phyloP scores from a whole-genome alignment of 2,329 filamentous ascomycete genomes.

The Albifimbria verrucaria region DNA sequence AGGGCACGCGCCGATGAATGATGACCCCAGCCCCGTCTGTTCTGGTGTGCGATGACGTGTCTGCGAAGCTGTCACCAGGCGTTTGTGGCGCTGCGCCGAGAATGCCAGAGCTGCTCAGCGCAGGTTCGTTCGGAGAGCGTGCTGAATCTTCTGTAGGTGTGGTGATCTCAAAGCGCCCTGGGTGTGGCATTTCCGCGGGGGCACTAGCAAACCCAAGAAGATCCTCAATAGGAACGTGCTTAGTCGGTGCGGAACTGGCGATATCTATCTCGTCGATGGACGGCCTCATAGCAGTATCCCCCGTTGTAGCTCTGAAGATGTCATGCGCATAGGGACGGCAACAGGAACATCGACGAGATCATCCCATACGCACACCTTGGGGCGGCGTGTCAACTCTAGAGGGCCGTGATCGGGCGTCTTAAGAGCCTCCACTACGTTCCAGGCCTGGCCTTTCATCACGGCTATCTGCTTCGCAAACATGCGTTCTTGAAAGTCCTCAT shows the following conservation, averaged over 20 bases:
- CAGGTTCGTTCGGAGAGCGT: slow-evolving; percentile 34
- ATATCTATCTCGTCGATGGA: slow-evolving; percentile 87
- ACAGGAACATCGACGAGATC: slow-evolving; percentile 95
- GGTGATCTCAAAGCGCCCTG: slow-evolving; percentile 69
- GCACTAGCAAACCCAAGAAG: slow-evolving; percentile 65
- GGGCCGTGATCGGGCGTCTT: slow-evolving; percentile 92
- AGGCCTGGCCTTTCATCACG: slow-evolving; percentile 98
- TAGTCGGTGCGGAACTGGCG: slow-evolving; percentile 32
- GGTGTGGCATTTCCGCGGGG: slow-evolving; percentile 66
- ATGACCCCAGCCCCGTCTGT: slow-evolving; percentile 34
- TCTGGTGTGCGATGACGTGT: neutral
- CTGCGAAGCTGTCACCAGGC: neutral
- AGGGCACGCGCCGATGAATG: slow-evolving; percentile 33
- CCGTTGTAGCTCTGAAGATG: slow-evolving; percentile 81
- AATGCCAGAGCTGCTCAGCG: slow-evolving; percentile 16
- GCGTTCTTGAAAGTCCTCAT: slow-evolving; percentile 94
- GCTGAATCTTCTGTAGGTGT: slow-evolving; percentile 39
- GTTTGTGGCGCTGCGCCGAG: slow-evolving; percentile 8
- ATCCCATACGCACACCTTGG: slow-evolving; percentile 95
- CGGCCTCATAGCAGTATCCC: slow-evolving; percentile 42
- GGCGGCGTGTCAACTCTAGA: slow-evolving; percentile 83
- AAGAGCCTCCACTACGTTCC: slow-evolving; percentile 97
- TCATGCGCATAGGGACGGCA: slow-evolving; percentile 81
- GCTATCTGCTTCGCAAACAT: slow-evolving; percentile 99
- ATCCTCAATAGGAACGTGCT: slow-evolving; percentile 49